Evolutionary conservation across 2,329 filamentous ascomycete species (phyloP).

Genomic region (Dactylellina leptospora): DNA sequence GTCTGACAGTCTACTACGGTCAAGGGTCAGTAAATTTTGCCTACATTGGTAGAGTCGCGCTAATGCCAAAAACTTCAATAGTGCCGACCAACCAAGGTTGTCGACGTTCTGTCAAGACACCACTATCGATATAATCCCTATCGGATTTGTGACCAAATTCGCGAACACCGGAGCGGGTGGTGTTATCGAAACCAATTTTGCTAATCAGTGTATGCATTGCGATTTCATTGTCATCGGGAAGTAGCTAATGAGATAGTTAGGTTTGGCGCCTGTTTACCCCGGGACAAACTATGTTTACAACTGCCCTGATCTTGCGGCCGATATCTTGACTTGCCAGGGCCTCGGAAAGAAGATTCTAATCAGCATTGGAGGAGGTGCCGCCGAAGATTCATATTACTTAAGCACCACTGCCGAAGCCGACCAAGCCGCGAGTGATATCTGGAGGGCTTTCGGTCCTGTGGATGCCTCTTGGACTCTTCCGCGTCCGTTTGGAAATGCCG

Average conservation of each 20-base stretch:
- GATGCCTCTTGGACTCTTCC: slow-evolving; percentile 56
- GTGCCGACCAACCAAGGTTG: slow-evolving; percentile 58
- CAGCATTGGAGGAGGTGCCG: slow-evolving; percentile 62
- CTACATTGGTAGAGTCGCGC: neutral
- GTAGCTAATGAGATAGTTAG: slow-evolving; percentile 7
- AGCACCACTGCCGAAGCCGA: slow-evolving; percentile 59
- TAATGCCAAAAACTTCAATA: slow-evolving; percentile 3
- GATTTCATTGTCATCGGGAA: slow-evolving; percentile 45
- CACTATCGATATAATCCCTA: slow-evolving; percentile 62
- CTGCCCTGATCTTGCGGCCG: slow-evolving; percentile 61
- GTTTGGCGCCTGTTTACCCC: slow-evolving; percentile 13
- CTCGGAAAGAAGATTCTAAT: slow-evolving; percentile 63
- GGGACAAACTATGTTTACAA: slow-evolving; percentile 43
- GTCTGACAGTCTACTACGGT: slow-evolving; percentile 40
- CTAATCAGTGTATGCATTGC: slow-evolving; percentile 60
- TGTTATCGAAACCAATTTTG: slow-evolving; percentile 61
- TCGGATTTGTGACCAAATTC: slow-evolving; percentile 62
- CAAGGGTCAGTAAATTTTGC: slow-evolving; percentile 27
- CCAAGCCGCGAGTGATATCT: slow-evolving; percentile 62
- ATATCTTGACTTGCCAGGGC: slow-evolving; percentile 63
- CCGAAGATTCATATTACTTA: slow-evolving; percentile 55
- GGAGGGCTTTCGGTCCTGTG: slow-evolving; percentile 62
- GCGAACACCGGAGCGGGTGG: slow-evolving; percentile 60
- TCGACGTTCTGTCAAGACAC: slow-evolving; percentile 55
- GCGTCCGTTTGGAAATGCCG: slow-evolving; percentile 64